Conservation (phyloP, 2,329 filamentous ascomycete genomes). For the Neoscytalidium dimidiatum region DNA sequence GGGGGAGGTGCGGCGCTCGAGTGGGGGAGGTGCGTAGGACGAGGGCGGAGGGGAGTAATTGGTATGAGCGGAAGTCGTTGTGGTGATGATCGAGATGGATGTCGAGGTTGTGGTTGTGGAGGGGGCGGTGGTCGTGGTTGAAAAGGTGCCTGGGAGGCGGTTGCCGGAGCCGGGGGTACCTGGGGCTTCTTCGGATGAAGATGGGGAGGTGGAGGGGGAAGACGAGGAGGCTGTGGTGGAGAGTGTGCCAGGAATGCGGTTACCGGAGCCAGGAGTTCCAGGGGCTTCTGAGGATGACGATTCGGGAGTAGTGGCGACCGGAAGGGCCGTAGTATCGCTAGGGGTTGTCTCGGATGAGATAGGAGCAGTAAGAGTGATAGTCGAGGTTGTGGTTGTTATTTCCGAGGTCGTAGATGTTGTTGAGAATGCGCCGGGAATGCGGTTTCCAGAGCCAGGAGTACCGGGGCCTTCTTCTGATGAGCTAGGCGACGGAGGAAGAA, state of each 20-base stretch:
- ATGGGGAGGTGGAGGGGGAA: neutral
- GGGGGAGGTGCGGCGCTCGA: too few species aligned
- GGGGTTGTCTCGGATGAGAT: neutral
- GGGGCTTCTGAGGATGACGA: neutral
- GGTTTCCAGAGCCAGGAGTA: conserved; percentile 11
- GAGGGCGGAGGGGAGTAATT: neutral
- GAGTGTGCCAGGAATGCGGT: neutral
- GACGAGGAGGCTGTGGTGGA: neutral
- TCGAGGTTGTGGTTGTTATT: neutral
- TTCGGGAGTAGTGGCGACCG: neutral
- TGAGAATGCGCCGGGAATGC: neutral
- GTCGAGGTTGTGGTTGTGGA: conserved; percentile 17
- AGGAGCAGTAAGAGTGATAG: neutral
- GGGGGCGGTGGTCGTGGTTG: neutral
- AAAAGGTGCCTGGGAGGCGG: neutral
- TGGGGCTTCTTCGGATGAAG: neutral
- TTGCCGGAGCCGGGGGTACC: conserved; percentile 6
- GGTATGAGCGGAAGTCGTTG: conserved; percentile 22
- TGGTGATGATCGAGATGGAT: conserved; percentile 11
- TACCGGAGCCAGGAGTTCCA: conserved; percentile 6
- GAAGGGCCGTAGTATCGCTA: neutral
- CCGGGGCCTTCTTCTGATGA: neutral
- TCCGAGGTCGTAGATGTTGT: neutral
- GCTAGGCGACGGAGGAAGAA: neutral
- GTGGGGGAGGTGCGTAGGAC: neutral